Conservation (phyloP, 75 land plant genomes). For the Selaginella moellendorffii region DNA sequence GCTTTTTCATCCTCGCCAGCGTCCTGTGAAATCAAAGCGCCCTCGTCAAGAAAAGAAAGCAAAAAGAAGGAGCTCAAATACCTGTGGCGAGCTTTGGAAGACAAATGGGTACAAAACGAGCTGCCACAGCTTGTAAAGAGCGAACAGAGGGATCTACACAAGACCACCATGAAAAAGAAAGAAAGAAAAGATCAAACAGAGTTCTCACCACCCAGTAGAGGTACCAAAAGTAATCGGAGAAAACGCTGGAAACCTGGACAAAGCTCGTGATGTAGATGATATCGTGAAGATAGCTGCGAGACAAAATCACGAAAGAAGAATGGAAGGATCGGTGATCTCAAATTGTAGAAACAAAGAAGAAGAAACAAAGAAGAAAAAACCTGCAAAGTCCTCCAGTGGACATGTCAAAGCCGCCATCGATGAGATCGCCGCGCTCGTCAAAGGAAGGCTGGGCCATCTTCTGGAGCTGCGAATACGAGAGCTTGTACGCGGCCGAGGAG, state of each 20-base stretch:
- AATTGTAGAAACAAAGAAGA: too few relatives aligned
- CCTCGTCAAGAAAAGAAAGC: not conserved
- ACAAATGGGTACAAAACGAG: conserved; percentile 16
- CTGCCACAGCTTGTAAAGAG: conserved; percentile 30
- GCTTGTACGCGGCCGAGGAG: conserved; percentile 47
- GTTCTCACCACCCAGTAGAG: conserved; percentile 82
- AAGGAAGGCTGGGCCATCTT: conserved; percentile 69
- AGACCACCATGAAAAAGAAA: too few relatives aligned
- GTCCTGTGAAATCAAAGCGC: conserved; percentile 18
- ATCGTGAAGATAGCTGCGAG: conserved; percentile 85
- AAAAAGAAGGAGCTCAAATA: conserved; percentile 24
- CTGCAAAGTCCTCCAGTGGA: conserved; percentile 74
- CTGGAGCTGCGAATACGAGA: conserved; percentile 60
- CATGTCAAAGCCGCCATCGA: conserved; percentile 97
- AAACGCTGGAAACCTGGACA: conserved; percentile 64
- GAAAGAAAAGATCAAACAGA: too few relatives aligned
- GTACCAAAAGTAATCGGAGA: conserved; percentile 87
- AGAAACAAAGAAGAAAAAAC: too few relatives aligned
- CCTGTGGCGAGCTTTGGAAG: conserved; percentile 37
- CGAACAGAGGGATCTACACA: conserved; percentile 61
- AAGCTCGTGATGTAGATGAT: conserved; percentile 89
- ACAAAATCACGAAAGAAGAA: too few relatives aligned
- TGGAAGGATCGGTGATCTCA: too few relatives aligned
- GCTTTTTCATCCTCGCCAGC: conserved; percentile 60
- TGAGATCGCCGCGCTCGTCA: conserved; percentile 60